Evolutionary conservation across 2,329 filamentous ascomycete genomes (phyloP), one percentile per base, ranked within the genome.

Genomic region (Verticillium nonalfalfae): DNA sequence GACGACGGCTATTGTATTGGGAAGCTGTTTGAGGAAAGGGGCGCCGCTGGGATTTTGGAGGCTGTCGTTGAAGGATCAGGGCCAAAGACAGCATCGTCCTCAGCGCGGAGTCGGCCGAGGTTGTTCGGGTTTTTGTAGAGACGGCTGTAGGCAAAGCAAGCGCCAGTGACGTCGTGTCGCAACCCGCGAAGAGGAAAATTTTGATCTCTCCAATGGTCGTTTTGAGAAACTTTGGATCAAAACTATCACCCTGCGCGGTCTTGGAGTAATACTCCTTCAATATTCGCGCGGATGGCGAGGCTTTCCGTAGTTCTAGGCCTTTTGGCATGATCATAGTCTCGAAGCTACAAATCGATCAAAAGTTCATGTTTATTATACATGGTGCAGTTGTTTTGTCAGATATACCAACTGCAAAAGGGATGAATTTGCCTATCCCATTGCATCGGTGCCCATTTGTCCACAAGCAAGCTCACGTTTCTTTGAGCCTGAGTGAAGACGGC

Each of bases 1-100:
- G 63, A 84, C 75, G 7, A 83, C 75, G 33, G 81, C 82, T 5
- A 71, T 71, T 3, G 81, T 83, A 67, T 83, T 85, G 0, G 76
- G 74, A 31, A 86, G 73, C 52, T 77, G 72, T 68, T 81, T 83
- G 58, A 86, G 73, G 3, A 80, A 72, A 33, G 75, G 0, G 80
- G 77, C 33, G 81, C 71, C 2, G 73, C 64, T 38, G 72, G 69
- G 21, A 86, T 72, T 34, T 74, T 68, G 2, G 69, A 66, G 35
- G 74, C 75, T 0, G 75, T 74, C 4, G 69, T 68, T 5, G 72
- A 66, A 9, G 73, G 67, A 52, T 79, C 74, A 0, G 74, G 61
- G 11, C 81, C 79, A 52, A 85, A 78, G n/a, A 86, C 73, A 2
- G 71, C 70, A 58, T 73, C 66, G 50, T 71, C 70, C 61, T 75